These are phyloP conservation scores for Acidomyces sp. DNA, from an alignment of 495 filamentous ascomycete species.

Conservation along the genomic window DNA sequence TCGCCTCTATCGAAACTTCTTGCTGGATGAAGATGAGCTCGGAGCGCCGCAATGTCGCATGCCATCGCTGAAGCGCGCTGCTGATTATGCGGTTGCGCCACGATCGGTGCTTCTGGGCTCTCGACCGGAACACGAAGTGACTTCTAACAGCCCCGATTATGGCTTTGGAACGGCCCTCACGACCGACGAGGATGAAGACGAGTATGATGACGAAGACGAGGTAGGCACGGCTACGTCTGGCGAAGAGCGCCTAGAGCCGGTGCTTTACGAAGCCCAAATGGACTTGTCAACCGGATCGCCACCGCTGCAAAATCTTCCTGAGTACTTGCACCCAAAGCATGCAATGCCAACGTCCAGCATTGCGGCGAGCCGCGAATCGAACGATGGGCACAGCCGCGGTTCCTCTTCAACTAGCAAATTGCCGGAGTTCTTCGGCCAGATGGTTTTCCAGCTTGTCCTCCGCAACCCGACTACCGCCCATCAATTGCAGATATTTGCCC, in stretches of 20 bases:
- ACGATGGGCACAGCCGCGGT: neutral
- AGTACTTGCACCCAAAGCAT: neutral
- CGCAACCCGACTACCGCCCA: constrained; percentile 34
- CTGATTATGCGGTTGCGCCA: too few relatives aligned
- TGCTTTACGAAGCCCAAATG: neutral
- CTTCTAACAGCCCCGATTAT: too few relatives aligned
- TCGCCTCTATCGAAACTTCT: too few relatives aligned
- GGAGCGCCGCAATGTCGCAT: too few relatives aligned
- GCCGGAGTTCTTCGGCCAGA: constrained; percentile 33
- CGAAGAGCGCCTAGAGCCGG: neutral
- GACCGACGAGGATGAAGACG: neutral
- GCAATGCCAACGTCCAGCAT: neutral
- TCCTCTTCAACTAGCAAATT: constrained; percentile 1
- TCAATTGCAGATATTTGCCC: constrained; percentile 33
- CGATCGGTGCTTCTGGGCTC: too few relatives aligned
- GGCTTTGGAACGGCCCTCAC: neutral
- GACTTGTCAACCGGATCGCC: neutral
- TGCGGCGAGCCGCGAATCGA: neutral
- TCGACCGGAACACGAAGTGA: too few relatives aligned
- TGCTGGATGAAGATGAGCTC: too few relatives aligned
- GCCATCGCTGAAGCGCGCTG: too few relatives aligned
- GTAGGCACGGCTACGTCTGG: neutral
- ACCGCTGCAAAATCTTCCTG: neutral
- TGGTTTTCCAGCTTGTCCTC: constrained; percentile 37
- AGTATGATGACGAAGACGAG: neutral